Percentiles rank a stretch among this genome's conserved stretches.
Conservation (phyloP, 192 early-diverging fungal species). For the Funneliformis geosporum region DNA sequence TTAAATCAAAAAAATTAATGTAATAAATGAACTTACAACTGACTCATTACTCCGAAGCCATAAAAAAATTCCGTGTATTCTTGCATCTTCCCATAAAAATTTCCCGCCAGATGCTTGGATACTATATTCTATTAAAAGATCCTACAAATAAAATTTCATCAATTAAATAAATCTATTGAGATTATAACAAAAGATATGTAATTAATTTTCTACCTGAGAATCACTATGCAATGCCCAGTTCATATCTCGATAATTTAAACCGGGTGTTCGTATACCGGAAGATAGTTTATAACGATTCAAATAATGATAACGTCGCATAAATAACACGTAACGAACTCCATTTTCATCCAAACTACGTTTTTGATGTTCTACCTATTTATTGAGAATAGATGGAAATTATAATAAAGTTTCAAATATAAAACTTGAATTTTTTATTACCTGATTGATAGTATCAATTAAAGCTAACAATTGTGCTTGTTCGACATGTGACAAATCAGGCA, state of each 20-base stretch:
- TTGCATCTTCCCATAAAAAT: conserved; percentile 80
- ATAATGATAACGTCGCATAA: conserved; percentile 68
- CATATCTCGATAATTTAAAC: conserved; percentile 69
- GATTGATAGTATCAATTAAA: conserved; percentile 72
- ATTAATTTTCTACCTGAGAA: conserved; percentile 70
- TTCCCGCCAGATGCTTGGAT: conserved; percentile 55
- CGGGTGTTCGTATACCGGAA: conserved; percentile 44
- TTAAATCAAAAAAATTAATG: background rate
- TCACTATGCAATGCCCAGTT: conserved; percentile 87
- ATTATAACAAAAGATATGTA: conserved; percentile 34
- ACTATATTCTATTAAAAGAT: conserved; percentile 65
- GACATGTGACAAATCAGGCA: conserved; percentile 64
- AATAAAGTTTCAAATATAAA: background rate
- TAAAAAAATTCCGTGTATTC: conserved; percentile 77
- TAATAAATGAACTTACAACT: conserved; percentile 52
- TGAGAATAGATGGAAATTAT: background rate
- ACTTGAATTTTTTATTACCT: conserved; percentile 42
- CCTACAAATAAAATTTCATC: conserved; percentile 44
- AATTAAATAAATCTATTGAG: conserved; percentile 24
- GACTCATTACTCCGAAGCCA: conserved; percentile 81
- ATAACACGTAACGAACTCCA: conserved; percentile 80
- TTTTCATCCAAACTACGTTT: conserved; percentile 79
- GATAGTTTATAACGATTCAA: conserved; percentile 54
- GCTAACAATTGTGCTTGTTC: conserved; percentile 77
- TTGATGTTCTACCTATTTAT: conserved; percentile 66